These are phyloP conservation scores for Ilex aquifolium DNA, from an alignment of 257 asterid species.

Conservation along the genomic window DNA sequence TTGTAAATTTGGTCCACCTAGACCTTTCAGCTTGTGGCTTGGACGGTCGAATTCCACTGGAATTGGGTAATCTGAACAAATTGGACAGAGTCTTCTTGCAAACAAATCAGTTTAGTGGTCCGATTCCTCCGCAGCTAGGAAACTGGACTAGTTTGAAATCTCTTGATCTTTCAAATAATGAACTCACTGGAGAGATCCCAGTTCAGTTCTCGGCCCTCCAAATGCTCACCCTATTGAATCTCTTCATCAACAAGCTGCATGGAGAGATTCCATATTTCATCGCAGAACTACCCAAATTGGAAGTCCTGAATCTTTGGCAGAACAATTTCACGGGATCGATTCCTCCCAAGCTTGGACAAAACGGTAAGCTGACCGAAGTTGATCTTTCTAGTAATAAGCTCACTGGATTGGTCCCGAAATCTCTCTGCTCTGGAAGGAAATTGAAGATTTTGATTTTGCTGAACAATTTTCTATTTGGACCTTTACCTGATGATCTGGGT, in stretches of 20 bases:
- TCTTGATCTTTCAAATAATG: constrained; percentile 36
- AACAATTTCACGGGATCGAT: constrained; percentile 39
- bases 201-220: constrained; percentile 22
- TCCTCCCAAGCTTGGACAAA: constrained; percentile 31
- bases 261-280: constrained; percentile 31
- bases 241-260: constrained; percentile 37
- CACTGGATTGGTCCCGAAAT: constrained; percentile 31
- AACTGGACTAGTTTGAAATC: constrained; percentile 22
- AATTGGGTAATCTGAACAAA: constrained; percentile 22
- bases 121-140: constrained; percentile 33
- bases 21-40: constrained; percentile 34
- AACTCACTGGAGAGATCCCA: constrained; percentile 37
- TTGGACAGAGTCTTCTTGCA: constrained; percentile 37
- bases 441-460: constrained; percentile 32
- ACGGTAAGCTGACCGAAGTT: constrained; percentile 24
- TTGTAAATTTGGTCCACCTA: constrained; percentile 22
- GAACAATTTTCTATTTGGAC: constrained; percentile 36
- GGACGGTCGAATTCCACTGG: constrained; percentile 27
- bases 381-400: constrained; percentile 40
- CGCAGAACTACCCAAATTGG: constrained; percentile 29
- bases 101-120: constrained; percentile 29
- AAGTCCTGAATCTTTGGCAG: constrained; percentile 34
- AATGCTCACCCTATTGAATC: constrained; percentile 23
- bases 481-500: constrained; percentile 40
- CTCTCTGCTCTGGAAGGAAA: constrained; percentile 28